Evolutionary conservation across 306 rosid genomes (phyloP).

Genomic region (Quercus ilex): DNA sequence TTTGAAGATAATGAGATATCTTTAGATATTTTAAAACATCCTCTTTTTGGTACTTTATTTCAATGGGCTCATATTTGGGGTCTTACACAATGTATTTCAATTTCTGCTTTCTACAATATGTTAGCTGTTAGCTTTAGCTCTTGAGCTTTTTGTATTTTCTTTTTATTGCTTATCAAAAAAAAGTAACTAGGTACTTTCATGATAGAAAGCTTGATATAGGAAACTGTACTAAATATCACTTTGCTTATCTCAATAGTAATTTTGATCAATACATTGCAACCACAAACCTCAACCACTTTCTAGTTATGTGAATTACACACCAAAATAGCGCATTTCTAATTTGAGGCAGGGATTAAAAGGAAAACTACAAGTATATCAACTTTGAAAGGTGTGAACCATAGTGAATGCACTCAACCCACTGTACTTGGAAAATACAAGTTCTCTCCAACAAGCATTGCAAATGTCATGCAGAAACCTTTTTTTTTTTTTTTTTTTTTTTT

Average conservation of each 20-base stretch:
- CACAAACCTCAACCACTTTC: neutral
- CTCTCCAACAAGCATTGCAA: neutral
- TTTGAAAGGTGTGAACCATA: neutral
- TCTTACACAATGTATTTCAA: too few species aligned
- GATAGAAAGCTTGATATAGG: neutral
- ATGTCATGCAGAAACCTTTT: neutral
- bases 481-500: neutral
- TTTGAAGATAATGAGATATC: too few species aligned
- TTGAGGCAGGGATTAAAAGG: neutral
- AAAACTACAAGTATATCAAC: neutral
- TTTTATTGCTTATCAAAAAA: too few species aligned
- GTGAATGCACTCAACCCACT: neutral
- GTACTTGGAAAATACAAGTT: neutral
- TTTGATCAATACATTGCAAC: neutral
- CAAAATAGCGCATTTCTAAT: neutral
- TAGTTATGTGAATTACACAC: neutral
- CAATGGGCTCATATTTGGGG: too few species aligned
- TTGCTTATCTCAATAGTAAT: neutral
- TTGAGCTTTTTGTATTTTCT: too few species aligned
- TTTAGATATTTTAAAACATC: too few species aligned
- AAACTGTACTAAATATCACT: neutral
- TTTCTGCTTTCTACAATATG: too few species aligned
- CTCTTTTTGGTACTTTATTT: too few species aligned
- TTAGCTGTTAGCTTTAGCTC: too few species aligned
- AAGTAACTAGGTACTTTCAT: neutral